Percentiles rank a stretch among this genome's conserved stretches.
These are phyloP conservation scores for Pichia insulana DNA, from an alignment of 805 yeast genomes.

Conservation along the genomic window DNA sequence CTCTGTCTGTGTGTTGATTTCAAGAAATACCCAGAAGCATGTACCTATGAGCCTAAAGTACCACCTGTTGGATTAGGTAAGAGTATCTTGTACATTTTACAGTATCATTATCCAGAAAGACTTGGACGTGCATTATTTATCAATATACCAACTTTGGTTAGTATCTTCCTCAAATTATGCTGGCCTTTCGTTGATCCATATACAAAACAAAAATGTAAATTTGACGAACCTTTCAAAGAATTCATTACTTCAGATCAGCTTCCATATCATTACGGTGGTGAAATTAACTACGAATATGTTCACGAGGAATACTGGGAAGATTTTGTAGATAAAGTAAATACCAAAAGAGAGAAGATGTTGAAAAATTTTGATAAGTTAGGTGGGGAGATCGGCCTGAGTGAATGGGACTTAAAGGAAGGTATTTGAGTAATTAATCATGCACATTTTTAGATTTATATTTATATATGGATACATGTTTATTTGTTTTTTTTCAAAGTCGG, in stretches of 20 bases:
- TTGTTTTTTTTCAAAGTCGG: not conserved
- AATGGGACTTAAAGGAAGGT: constrained; percentile 60
- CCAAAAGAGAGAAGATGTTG: constrained; percentile 50
- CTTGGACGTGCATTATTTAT: constrained; percentile 85
- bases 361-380: constrained; percentile 69
- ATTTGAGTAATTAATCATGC: constrained; percentile 2
- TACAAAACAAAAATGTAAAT: constrained; percentile 88
- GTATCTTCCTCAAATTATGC: constrained; percentile 86
- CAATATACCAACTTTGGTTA: constrained; percentile 91
- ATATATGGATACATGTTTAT: not conserved
- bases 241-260: constrained; percentile 78
- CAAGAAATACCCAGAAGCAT: constrained; percentile 59
- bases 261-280: constrained; percentile 78
- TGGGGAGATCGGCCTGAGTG: constrained; percentile 68
- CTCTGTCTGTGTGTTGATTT: constrained; percentile 88
- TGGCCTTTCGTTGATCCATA: constrained; percentile 95
- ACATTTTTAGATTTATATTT: not conserved
- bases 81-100: constrained; percentile 83
- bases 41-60: constrained; percentile 31
- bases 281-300: constrained; percentile 71
- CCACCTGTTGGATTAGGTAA: constrained; percentile 84
- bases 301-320: constrained; percentile 80
- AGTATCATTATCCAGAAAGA: constrained; percentile 95
- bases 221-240: constrained; percentile 77
- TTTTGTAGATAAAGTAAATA: constrained; percentile 49